Evolutionary conservation across 768 basidiomycete species (phyloP).

Genomic region (Lactarius indigo): DNA sequence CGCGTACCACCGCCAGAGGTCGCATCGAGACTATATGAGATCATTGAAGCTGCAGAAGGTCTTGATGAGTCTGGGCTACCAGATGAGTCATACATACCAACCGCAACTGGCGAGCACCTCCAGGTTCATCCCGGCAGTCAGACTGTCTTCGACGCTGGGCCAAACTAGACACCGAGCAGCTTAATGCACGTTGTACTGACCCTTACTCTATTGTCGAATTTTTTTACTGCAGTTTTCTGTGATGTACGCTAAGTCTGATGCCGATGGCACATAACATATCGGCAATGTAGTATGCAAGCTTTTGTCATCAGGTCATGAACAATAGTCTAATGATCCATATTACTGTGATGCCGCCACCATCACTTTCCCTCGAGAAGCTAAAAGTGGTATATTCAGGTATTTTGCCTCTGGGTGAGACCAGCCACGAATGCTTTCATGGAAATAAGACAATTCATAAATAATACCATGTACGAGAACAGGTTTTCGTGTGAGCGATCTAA

Average conservation of each 20-base stretch:
- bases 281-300: not conserved
- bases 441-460: not conserved
- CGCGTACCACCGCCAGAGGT: conserved; percentile 97
- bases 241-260: not conserved
- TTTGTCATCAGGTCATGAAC: not conserved
- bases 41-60: conserved; percentile 95
- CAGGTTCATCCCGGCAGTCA: conserved; percentile 39
- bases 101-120: conserved; percentile 56
- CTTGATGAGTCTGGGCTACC: conserved; percentile 83
- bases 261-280: not conserved
- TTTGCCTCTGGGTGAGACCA: not conserved
- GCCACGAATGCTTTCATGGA: not conserved
- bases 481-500: not conserved
- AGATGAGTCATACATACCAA: conserved; percentile 74
- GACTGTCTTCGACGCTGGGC: conserved; percentile 78
- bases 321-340: too few species aligned
- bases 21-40: conserved; percentile 86
- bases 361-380: too few species aligned
- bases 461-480: not conserved
- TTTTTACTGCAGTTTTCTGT: not conserved
- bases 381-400: not conserved
- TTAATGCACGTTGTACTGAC: conserved; percentile 5
- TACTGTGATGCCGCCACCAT: too few species aligned
- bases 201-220: not conserved
- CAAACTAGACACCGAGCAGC: conserved; percentile 26